phyloP scores from a whole-genome alignment of 2,329 filamentous ascomycete genomes.

The Alternaria sp. region DNA sequence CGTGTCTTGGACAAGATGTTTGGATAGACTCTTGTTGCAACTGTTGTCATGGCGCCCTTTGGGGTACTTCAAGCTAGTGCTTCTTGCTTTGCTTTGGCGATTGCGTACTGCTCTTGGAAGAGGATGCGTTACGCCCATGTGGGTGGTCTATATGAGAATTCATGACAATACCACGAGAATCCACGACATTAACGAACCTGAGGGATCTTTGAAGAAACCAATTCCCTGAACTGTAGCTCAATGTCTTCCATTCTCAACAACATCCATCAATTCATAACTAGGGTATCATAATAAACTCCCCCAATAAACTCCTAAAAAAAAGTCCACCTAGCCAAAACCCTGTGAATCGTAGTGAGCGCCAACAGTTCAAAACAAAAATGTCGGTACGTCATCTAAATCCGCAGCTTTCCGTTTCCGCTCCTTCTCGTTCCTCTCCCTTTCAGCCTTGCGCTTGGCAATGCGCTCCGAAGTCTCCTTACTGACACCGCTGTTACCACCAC shows the following conservation, averaged over 20 bases:
- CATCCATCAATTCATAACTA: not conserved
- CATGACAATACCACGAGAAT: not conserved
- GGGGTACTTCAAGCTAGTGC: not conserved
- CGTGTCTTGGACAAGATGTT: slow-evolving; percentile 55
- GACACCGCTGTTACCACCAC: not conserved
- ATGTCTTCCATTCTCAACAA: not conserved
- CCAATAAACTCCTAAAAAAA: not conserved
- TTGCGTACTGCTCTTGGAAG: not conserved
- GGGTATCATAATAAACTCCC: not conserved
- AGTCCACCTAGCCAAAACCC: not conserved
- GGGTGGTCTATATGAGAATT: not conserved
- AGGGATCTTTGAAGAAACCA: not conserved
- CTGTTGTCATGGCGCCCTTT: slow-evolving; percentile 10
- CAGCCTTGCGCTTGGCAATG: slow-evolving; percentile 39
- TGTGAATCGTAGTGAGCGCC: not conserved
- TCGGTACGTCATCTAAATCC: slow-evolving; percentile 52
- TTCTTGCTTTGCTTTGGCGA: not conserved
- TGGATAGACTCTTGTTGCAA: slow-evolving; percentile 21
- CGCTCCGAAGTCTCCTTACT: slow-evolving; percentile 35
- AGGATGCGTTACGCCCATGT: too few species aligned
- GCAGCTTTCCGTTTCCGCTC: slow-evolving; percentile 33
- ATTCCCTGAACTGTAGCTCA: not conserved
- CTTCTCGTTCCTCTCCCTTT: slow-evolving; percentile 32
- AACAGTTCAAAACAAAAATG: slow-evolving; percentile 50
- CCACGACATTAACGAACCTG: not conserved